Evolutionary conservation across 2,329 filamentous ascomycete species (phyloP).

Genomic region (Helotiales sp.): DNA sequence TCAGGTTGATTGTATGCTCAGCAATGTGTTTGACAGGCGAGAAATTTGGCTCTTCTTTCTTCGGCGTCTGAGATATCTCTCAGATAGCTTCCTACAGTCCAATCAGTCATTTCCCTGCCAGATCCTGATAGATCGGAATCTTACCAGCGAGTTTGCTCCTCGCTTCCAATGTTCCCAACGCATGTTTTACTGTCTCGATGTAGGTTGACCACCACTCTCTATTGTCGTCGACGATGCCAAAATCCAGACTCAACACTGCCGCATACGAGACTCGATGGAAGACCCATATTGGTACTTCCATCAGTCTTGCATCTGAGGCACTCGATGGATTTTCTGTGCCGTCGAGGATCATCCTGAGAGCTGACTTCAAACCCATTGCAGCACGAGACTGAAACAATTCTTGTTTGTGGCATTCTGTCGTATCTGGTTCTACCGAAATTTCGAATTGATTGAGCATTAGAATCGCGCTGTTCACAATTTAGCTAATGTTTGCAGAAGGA

Average conservation of each 20-base stretch:
- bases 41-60: neutral
- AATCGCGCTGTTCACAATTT: neutral
- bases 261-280: conserved; percentile 12
- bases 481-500: neutral
- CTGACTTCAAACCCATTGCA: neutral
- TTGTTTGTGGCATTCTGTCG: neutral
- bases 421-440: neutral
- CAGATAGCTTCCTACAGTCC: conserved; percentile 6
- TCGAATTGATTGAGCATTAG: neutral
- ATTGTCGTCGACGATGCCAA: conserved; percentile 24
- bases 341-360: neutral
- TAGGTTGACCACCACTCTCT: conserved; percentile 22
- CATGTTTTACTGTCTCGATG: conserved; percentile 21
- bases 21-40: neutral
- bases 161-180: conserved; percentile 18
- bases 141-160: conserved; percentile 5
- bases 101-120: neutral
- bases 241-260: conserved; percentile 15
- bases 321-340: neutral
- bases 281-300: neutral
- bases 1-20: neutral
- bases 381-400: neutral
- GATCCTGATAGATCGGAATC: neutral
- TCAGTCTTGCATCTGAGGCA: neutral
- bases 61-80: conserved; percentile 13